Evolutionary conservation across 192 early-diverging fungal species (phyloP).

Genomic region (Coemansia sp.): DNA sequence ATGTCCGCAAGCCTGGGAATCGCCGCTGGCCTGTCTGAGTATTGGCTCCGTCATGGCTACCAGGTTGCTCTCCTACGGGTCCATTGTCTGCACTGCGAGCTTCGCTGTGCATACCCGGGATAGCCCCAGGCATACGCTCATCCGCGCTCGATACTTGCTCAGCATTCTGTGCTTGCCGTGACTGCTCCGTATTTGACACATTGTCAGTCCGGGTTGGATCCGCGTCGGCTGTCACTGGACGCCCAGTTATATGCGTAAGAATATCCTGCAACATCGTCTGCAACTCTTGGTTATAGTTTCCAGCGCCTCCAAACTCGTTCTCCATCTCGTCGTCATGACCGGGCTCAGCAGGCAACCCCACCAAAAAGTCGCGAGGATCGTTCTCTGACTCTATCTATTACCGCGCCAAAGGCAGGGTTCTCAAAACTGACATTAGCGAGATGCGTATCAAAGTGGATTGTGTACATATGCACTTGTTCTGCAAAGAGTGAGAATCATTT

Average conservation of each 20-base stretch:
- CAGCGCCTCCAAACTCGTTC: constrained; percentile 56
- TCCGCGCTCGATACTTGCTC: constrained; percentile 1
- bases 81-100: neutral
- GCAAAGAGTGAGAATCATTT: neutral
- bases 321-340: constrained; percentile 53
- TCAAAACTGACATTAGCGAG: neutral
- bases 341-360: constrained; percentile 13
- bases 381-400: constrained; percentile 40
- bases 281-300: constrained; percentile 54
- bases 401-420: neutral
- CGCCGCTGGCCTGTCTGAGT: constrained; percentile 5
- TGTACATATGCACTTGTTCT: neutral
- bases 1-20: constrained; percentile 37
- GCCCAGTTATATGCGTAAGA: constrained; percentile 38
- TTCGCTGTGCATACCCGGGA: constrained; percentile 10
- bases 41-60: neutral
- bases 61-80: neutral
- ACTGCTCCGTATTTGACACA: neutral
- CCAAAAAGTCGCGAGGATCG: constrained; percentile 50
- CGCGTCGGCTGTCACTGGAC: constrained; percentile 7
- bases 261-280: constrained; percentile 47
- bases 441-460: neutral
- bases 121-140: constrained; percentile 7
- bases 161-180: constrained; percentile 3
- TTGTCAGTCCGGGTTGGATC: neutral